Evolutionary conservation across 1,284 basidiomycete species (phyloP).

Genomic region (Schizophyllum commune): DNA sequence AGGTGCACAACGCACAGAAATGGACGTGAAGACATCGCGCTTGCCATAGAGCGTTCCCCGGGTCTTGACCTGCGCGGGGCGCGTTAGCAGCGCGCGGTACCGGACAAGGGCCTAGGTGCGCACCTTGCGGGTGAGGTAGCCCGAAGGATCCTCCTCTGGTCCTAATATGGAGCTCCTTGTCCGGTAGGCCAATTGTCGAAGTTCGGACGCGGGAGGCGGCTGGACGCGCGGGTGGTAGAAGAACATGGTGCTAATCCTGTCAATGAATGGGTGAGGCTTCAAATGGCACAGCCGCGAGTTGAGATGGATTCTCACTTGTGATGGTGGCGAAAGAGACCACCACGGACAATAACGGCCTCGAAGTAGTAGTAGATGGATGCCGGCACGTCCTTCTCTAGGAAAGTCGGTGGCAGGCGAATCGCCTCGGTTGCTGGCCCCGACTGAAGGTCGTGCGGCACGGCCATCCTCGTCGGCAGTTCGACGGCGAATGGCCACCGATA

Average conservation of each 20-base stretch:
- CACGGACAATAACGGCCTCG: conserved; percentile 28
- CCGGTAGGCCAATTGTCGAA: conserved; percentile 28
- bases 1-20: conserved; percentile 18
- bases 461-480: not conserved
- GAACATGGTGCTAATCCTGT: conserved; percentile 16
- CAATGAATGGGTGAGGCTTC: too few relatives aligned
- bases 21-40: conserved; percentile 17
- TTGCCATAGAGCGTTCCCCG: conserved; percentile 18
- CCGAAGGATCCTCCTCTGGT: conserved; percentile 11
- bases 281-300: not conserved
- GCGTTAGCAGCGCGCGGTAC: conserved; percentile 7
- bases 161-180: conserved; percentile 18
- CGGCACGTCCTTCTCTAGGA: conserved; percentile 25
- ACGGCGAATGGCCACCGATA: conserved; percentile 27
- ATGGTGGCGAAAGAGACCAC: conserved; percentile 38
- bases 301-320: conserved; percentile 25
- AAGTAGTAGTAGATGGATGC: conserved; percentile 29
- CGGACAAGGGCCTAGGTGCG: conserved; percentile 7
- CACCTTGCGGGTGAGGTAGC: conserved; percentile 1
- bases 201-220: conserved; percentile 24
- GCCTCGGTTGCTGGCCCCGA: conserved; percentile 20
- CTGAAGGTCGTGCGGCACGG: not conserved
- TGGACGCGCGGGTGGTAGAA: conserved; percentile 27
- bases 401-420: conserved; percentile 25
- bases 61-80: conserved; percentile 13